Percentiles rank a stretch among this genome's conserved stretches.
Evolutionary conservation across 2,329 filamentous ascomycete species (phyloP).

Genomic region (Incumbomyces lentus): DNA sequence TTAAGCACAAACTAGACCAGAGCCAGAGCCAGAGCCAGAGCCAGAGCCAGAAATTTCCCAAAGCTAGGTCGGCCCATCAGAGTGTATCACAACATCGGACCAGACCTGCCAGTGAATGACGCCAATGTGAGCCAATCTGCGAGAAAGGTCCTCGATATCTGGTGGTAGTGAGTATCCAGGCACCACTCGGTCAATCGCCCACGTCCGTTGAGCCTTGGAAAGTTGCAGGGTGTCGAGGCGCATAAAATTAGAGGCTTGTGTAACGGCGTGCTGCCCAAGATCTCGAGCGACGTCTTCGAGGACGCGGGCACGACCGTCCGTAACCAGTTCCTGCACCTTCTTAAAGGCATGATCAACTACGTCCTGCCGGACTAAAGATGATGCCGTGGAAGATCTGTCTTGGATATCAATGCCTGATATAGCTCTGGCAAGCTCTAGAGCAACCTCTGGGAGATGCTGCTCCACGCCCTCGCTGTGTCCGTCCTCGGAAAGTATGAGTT

Average conservation of each 20-base stretch:
- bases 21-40: too few species aligned
- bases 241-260: constrained; percentile 28
- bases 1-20: too few species aligned
- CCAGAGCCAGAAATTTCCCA: too few species aligned
- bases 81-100: constrained; percentile 59
- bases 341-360: not conserved
- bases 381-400: not conserved
- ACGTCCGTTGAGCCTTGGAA: constrained; percentile 31
- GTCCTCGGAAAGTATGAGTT: not conserved
- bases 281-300: constrained; percentile 2
- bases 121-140: constrained; percentile 69
- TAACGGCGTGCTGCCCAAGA: constrained; percentile 24
- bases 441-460: not conserved
- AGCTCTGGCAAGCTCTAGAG: not conserved
- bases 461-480: not conserved
- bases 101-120: constrained; percentile 87
- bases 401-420: not conserved
- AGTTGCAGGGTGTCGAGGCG: constrained; percentile 34
- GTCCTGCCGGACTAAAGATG: not conserved
- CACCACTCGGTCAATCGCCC: constrained; percentile 14
- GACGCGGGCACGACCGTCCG: not conserved
- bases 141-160: constrained; percentile 48
- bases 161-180: constrained; percentile 11
- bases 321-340: too few species aligned
- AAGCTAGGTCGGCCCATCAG: too few species aligned